Percentiles rank a stretch among this genome's conserved stretches.
These are phyloP conservation scores for Fusarium sp. DNA, from an alignment of 2,329 filamentous ascomycete genomes.

Conservation along the genomic window DNA sequence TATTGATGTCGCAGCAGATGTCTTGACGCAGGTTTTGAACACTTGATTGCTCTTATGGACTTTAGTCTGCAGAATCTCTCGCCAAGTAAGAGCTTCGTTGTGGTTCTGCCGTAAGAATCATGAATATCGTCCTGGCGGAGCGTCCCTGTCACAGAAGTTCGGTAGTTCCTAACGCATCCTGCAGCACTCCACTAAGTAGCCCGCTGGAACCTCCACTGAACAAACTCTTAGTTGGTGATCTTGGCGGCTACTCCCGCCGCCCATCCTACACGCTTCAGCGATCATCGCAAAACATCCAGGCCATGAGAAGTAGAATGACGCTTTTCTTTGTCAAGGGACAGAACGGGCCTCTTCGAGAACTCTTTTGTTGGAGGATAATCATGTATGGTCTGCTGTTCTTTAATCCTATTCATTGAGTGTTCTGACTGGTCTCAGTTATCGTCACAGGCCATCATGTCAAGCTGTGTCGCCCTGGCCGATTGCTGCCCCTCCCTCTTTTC, in stretches of 20 bases:
- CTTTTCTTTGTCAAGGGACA: not conserved
- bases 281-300: no score
- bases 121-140: not conserved
- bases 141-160: not conserved
- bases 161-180: not conserved
- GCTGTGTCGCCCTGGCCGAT: not conserved
- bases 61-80: not conserved
- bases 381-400: no score
- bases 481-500: not conserved
- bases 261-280: not conserved
- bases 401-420: accelerated
- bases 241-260: not conserved
- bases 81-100: not conserved
- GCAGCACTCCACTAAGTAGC: not conserved
- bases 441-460: not conserved
- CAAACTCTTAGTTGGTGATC: not conserved
- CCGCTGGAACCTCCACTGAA: not conserved
- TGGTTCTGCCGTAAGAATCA: not conserved
- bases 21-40: not conserved
- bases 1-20: not conserved
- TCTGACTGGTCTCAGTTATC: accelerated
- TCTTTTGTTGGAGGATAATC: no score
- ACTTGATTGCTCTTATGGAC: not conserved
- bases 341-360: not conserved
- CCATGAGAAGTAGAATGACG: not conserved